These are phyloP conservation scores for Oryza nivara DNA, from an alignment of 176 grass and related monocot genomes.

Conservation along the genomic window DNA sequence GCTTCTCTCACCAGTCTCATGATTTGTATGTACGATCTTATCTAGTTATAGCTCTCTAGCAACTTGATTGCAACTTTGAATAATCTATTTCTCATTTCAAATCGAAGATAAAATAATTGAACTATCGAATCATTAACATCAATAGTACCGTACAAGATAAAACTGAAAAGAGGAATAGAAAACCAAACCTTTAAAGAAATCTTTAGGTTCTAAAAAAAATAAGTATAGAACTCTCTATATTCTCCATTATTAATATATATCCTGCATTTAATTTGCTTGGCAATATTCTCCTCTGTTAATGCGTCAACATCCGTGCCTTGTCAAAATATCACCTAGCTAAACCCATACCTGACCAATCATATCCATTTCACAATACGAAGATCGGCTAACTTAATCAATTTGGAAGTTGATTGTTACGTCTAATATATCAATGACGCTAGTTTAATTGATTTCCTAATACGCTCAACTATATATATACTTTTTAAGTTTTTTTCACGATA, in stretches of 20 bases:
- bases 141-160: too few species aligned
- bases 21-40: background rate
- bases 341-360: conserved; percentile 37
- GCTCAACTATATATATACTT: background rate
- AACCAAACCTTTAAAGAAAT: conserved; percentile 1
- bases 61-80: background rate
- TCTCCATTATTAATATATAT: background rate
- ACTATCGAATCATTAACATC: background rate
- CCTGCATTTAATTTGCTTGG: conserved; percentile 42
- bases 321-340: conserved; percentile 55
- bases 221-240: background rate
- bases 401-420: conserved; percentile 21
- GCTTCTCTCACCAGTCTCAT: background rate
- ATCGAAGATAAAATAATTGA: background rate
- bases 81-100: background rate
- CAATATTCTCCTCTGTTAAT: conserved; percentile 36
- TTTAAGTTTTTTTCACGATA: background rate
- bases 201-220: background rate
- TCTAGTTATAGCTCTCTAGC: background rate
- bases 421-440: conserved; percentile 30
- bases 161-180: background rate
- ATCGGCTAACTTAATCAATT: conserved; percentile 30
- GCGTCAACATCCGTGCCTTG: conserved; percentile 67
- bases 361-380: conserved; percentile 37
- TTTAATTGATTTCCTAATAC: background rate